Evolutionary conservation across 208 protist species (phyloP).

Genomic region (Porcisia deanei): DNA sequence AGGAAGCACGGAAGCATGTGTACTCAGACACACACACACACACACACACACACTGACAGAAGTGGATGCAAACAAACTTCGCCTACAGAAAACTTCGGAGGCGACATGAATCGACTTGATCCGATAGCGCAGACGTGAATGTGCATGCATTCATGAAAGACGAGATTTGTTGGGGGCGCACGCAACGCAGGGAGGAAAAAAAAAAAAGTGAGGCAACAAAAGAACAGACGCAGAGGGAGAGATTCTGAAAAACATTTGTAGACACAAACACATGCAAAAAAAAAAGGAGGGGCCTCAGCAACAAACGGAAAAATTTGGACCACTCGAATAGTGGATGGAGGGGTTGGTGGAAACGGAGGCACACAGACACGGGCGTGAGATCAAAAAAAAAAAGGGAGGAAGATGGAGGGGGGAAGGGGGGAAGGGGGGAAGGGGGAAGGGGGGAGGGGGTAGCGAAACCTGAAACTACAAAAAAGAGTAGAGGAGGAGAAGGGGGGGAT

Average conservation of each 20-base stretch:
- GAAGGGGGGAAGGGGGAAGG: background rate
- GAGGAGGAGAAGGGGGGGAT: background rate
- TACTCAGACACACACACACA: background rate
- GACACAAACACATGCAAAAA: background rate
- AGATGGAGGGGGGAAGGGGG: background rate
- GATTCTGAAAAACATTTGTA: background rate
- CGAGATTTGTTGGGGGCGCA: background rate
- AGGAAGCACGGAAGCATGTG: background rate
- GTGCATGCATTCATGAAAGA: background rate
- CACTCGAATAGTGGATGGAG: too few relatives aligned
- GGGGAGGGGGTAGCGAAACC: background rate
- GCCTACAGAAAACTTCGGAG: background rate
- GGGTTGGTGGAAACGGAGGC: too few relatives aligned
- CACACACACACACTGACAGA: background rate
- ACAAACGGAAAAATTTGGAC: too few relatives aligned
- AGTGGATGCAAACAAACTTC: background rate
- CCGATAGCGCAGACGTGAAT: background rate
- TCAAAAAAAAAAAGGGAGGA: too few relatives aligned
- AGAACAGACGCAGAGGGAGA: background rate
- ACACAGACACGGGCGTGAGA: too few relatives aligned
- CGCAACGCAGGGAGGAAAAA: background rate
- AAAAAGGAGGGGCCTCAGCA: background rate
- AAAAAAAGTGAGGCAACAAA: background rate
- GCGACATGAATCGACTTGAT: background rate
- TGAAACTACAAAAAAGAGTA: background rate